Percentiles rank a stretch among this genome's conserved stretches.
These are phyloP conservation scores for Boletus barrowsii DNA, from an alignment of 768 basidiomycete genomes.

Conservation along the genomic window DNA sequence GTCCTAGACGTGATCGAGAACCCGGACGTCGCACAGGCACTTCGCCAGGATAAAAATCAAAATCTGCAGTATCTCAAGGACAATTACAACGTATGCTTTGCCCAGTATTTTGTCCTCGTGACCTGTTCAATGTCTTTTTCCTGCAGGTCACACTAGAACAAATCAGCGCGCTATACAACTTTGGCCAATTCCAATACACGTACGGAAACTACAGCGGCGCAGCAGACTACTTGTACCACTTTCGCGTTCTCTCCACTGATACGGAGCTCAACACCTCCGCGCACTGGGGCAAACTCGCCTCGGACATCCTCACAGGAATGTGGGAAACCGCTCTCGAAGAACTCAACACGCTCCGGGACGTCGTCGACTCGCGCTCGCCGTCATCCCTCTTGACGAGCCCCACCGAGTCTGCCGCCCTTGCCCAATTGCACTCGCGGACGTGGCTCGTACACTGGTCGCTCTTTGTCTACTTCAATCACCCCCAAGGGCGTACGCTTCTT, in stretches of 20 bases:
- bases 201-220: conserved; percentile 96
- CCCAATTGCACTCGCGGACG: conserved; percentile 89
- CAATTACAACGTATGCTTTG: conserved; percentile 70
- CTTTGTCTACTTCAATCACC: conserved; percentile 98
- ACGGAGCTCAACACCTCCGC: conserved; percentile 91
- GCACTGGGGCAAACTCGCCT: conserved; percentile 98
- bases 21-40: conserved; percentile 89
- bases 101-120: neutral
- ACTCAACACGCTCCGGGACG: conserved; percentile 90
- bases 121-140: neutral
- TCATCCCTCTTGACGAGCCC: conserved; percentile 44
- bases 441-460: conserved; percentile 98
- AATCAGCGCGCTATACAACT: conserved; percentile 95
- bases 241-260: conserved; percentile 95
- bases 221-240: conserved; percentile 97
- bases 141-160: conserved; percentile 87
- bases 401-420: conserved; percentile 66
- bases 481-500: conserved; percentile 83
- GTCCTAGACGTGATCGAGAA: conserved; percentile 96
- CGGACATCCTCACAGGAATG: conserved; percentile 90
- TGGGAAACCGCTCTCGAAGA: conserved; percentile 97
- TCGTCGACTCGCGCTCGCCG: conserved; percentile 77
- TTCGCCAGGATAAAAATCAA: conserved; percentile 96
- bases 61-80: conserved; percentile 93
- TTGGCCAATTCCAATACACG: conserved; percentile 98